phyloP scores from a whole-genome alignment of 345 rosid species.

The Erodium maritimum region DNA sequence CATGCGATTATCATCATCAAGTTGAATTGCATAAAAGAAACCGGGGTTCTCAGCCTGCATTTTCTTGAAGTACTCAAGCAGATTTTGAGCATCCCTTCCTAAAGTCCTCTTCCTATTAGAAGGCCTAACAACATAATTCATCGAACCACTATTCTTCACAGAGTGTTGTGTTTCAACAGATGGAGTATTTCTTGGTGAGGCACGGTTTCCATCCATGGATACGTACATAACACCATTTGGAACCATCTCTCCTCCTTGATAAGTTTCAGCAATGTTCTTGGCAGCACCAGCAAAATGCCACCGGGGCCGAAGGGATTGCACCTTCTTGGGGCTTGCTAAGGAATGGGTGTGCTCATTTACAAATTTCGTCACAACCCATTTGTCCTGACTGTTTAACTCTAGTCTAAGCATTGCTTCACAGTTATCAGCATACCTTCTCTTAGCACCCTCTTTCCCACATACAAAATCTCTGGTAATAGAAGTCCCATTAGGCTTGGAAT shows the following conservation, averaged over 20 bases:
- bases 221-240: slow-evolving; percentile 80
- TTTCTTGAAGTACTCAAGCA: slow-evolving; percentile 83
- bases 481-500: slow-evolving; percentile 34
- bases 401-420: slow-evolving; percentile 76
- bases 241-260: slow-evolving; percentile 36
- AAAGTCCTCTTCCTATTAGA: slow-evolving; percentile 43
- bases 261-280: slow-evolving; percentile 33
- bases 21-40: slow-evolving; percentile 90
- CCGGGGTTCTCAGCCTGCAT: slow-evolving; percentile 98
- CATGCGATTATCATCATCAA: slow-evolving; percentile 84
- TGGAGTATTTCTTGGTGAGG: slow-evolving; percentile 22
- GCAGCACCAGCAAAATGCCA: slow-evolving; percentile 71
- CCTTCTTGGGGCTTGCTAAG: slow-evolving; percentile 35
- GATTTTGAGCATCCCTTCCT: slow-evolving; percentile 82
- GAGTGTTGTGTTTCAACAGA: slow-evolving; percentile 26
- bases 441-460: slow-evolving; percentile 52
- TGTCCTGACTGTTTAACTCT: slow-evolving; percentile 43
- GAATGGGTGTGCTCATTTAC: slow-evolving; percentile 71
- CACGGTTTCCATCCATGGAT: slow-evolving; percentile 62
- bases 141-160: slow-evolving; percentile 19
- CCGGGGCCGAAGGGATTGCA: slow-evolving; percentile 67
- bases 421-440: slow-evolving; percentile 43
- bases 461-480: slow-evolving; percentile 44
- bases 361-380: slow-evolving; percentile 76
- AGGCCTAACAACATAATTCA: slow-evolving; percentile 34